Evolutionary conservation across 768 basidiomycete genomes (phyloP), one percentile per base, ranked within the genome.

Genomic region (Tulasnella sp.): DNA sequence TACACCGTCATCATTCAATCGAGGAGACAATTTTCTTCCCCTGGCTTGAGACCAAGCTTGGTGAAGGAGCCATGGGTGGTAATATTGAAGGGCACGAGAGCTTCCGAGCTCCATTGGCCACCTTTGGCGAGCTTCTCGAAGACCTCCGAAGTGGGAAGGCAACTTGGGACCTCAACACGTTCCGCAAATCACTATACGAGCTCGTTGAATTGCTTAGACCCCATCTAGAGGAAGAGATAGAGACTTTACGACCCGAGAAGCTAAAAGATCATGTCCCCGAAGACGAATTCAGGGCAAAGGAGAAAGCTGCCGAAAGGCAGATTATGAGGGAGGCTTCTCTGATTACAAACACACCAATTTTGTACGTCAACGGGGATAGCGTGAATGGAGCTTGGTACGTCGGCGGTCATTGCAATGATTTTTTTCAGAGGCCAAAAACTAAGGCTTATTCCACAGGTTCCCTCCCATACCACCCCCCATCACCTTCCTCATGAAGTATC

Each of bases 141-240:
- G 27, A 42, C 14, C 44, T 76, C 27, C 75, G 52, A 76, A 31
- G 36, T 38, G 75, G 75, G 12, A 34, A 78, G 27, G 58, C 24
- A 14, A 36, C 36, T 7, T 78, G n/a, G 39, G 58, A 71, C 40
- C 16, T 52, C 77, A 39, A n/a, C 38, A 21, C 12, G 31, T 44
- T 78, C 34, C 36, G 40, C 2, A 52, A 62, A 0, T 5, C 68
- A 73, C 40, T 78, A 21, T 44, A 78, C 39, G 68, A 36, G 0
- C 58, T 78, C 5, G 68, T 48, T 24, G 42, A 36, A 42, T 19
- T 48, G 34, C 68, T 78, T 24, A 42, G 68, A n/a, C 27, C 75
- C 24, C 77, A 78, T 27, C 77, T 78, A 24, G n/a, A 42, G n/a
- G 71, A 75, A n/a, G 77, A 78, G 62, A 78, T 78, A 38, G 68